A percentile compares a stretch with the other conserved stretches of the same genome.
phyloP scores from a whole-genome alignment of 129 eudicot species.

The Tanacetum coccineum region DNA sequence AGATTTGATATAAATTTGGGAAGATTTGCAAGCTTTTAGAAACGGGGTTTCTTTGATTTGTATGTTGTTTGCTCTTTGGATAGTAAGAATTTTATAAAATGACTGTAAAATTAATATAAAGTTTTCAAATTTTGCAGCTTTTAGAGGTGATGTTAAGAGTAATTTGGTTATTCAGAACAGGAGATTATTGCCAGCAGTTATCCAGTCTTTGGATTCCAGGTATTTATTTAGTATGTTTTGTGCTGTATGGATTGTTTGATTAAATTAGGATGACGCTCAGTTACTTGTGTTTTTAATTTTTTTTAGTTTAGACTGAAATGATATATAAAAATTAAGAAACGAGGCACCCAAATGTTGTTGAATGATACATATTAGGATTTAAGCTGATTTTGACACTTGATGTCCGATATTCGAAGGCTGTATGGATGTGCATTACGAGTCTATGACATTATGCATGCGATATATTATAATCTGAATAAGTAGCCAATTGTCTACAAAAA shows the following conservation, averaged over 20 bases:
- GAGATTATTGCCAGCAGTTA: constrained; percentile 21
- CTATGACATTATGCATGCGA: too few relatives aligned
- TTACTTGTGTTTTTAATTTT: not conserved
- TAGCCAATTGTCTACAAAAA: too few relatives aligned
- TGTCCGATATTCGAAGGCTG: too few relatives aligned
- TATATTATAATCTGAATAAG: too few relatives aligned
- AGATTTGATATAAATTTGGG: too few relatives aligned
- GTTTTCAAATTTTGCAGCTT: constrained; percentile 23
- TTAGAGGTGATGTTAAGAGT: constrained; percentile 35
- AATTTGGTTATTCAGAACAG: constrained; percentile 40
- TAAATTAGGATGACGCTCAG: not conserved
- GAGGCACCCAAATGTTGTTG: constrained; percentile 1
- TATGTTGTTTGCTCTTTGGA: too few relatives aligned
- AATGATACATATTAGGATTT: not conserved
- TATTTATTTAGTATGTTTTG: constrained; percentile 15
- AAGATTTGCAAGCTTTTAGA: too few relatives aligned
- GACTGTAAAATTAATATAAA: too few relatives aligned
- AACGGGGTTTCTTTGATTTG: too few relatives aligned
- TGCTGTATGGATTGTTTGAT: constrained; percentile 3
- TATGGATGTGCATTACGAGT: too few relatives aligned
- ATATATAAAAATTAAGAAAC: not conserved
- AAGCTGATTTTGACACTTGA: not conserved
- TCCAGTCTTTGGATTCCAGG: constrained; percentile 35
- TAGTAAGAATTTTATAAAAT: too few relatives aligned
- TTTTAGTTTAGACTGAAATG: not conserved